Evolutionary conservation across 202 grass and related monocot genomes (phyloP).

Genomic region (Musa balbisiana): DNA sequence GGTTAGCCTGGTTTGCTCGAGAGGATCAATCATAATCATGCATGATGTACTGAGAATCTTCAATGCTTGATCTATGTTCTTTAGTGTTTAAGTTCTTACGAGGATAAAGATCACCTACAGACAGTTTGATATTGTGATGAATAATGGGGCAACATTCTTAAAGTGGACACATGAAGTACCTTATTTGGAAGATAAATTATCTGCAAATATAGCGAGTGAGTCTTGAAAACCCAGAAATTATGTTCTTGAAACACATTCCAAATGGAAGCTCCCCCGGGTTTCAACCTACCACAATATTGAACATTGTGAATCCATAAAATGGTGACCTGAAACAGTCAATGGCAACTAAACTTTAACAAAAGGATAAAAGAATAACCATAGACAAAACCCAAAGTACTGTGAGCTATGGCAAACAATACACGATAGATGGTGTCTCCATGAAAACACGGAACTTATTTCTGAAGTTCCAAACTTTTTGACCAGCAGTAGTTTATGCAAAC

Average conservation of each 20-base stretch:
- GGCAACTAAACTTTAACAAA: neutral
- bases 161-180: conserved; percentile 55
- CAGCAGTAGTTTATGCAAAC: conserved; percentile 42
- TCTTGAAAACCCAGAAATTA: conserved; percentile 40
- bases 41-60: conserved; percentile 49
- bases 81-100: conserved; percentile 58
- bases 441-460: conserved; percentile 48
- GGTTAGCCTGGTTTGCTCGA: conserved; percentile 42
- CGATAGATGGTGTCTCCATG: conserved; percentile 58
- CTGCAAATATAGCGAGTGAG: conserved; percentile 37
- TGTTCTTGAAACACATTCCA: conserved; percentile 22
- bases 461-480: conserved; percentile 26
- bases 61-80: conserved; percentile 38
- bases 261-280: neutral
- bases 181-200: conserved; percentile 72
- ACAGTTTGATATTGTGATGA: conserved; percentile 27
- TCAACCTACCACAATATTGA: conserved; percentile 10
- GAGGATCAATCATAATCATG: conserved; percentile 26
- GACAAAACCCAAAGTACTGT: conserved; percentile 46
- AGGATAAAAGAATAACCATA: conserved; percentile 32
- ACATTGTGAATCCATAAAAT: conserved; percentile 6
- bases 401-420: conserved; percentile 59
- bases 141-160: conserved; percentile 34
- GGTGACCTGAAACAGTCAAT: neutral
- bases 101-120: conserved; percentile 19